Evolutionary conservation across 257 asterid genomes (phyloP).

Genomic region (Mentha longifolia): DNA sequence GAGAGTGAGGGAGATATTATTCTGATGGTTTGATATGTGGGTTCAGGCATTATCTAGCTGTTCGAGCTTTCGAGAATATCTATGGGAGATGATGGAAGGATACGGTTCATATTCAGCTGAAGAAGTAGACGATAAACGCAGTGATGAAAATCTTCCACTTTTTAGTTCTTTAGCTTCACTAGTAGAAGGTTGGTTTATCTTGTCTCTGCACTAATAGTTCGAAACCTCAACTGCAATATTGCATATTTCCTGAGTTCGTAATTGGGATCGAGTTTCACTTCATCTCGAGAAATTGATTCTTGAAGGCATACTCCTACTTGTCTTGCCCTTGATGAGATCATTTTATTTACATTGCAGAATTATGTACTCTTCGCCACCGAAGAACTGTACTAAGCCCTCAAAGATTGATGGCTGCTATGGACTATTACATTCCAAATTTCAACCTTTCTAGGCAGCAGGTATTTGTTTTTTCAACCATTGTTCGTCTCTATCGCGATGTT

Average conservation of each 20-base stretch:
- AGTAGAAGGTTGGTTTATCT: slow-evolving; percentile 58
- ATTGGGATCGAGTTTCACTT: background rate
- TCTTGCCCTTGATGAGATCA: background rate
- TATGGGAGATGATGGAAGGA: slow-evolving; percentile 55
- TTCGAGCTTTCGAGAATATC: slow-evolving; percentile 57
- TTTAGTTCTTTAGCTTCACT: slow-evolving; percentile 57
- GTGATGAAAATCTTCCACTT: slow-evolving; percentile 56
- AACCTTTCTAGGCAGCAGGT: slow-evolving; percentile 91
- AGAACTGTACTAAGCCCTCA: slow-evolving; percentile 73
- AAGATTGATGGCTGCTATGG: slow-evolving; percentile 74
- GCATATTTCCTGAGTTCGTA: background rate
- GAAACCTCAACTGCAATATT: background rate
- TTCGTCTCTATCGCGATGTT: slow-evolving; percentile 22
- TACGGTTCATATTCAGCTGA: slow-evolving; percentile 45
- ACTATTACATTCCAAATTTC: slow-evolving; percentile 70
- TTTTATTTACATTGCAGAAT: slow-evolving; percentile 49
- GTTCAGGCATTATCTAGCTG: slow-evolving; percentile 88
- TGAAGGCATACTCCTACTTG: background rate
- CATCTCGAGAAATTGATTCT: slow-evolving; percentile 5
- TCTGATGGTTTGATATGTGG: slow-evolving; percentile 24
- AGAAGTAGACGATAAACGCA: slow-evolving; percentile 45
- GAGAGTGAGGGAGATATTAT: background rate
- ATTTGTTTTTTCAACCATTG: slow-evolving; percentile 23
- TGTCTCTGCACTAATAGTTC: slow-evolving; percentile 17
- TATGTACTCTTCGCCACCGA: slow-evolving; percentile 56